Conservation (phyloP, 176 grass and related monocot genomes). For the Musa itinerans region DNA sequence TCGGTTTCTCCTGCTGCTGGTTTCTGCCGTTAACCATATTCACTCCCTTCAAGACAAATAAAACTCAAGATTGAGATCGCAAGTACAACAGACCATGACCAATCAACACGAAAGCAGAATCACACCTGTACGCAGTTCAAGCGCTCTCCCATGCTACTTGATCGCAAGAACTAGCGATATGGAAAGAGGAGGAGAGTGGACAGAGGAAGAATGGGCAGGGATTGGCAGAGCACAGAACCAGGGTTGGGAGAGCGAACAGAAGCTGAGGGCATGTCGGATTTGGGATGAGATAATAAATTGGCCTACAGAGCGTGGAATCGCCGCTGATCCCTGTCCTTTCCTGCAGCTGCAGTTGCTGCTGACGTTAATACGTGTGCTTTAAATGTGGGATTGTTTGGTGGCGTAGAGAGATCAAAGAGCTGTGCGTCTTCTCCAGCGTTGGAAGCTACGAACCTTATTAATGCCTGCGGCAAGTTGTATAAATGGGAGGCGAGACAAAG, state of each 20-base stretch:
- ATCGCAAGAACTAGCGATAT: not conserved
- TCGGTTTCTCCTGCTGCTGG: not conserved
- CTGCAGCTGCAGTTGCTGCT: not conserved
- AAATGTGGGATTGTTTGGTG: not conserved
- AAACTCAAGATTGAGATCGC: not conserved
- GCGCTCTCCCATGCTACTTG: not conserved
- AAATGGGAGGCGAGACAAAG: not conserved
- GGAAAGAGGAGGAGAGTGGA: not conserved
- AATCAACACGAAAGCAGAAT: not conserved
- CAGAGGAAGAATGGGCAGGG: not conserved
- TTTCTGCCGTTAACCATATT: not conserved
- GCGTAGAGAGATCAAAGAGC: not conserved
- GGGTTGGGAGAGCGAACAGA: not conserved
- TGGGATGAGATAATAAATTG: not conserved
- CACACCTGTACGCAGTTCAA: not conserved
- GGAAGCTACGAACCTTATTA: not conserved
- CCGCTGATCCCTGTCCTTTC: not conserved
- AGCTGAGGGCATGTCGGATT: conserved; percentile 9
- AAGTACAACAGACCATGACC: not conserved
- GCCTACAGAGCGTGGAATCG: not conserved
- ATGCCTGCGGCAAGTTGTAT: not conserved
- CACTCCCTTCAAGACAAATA: not conserved
- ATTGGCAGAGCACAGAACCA: too few relatives aligned
- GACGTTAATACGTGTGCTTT: not conserved
- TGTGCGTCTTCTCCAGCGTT: not conserved